Percentiles rank a stretch among this genome's conserved stretches.
phyloP scores from a whole-genome alignment of 352 stramenopile species.

The Globisporangium abappressorium region DNA sequence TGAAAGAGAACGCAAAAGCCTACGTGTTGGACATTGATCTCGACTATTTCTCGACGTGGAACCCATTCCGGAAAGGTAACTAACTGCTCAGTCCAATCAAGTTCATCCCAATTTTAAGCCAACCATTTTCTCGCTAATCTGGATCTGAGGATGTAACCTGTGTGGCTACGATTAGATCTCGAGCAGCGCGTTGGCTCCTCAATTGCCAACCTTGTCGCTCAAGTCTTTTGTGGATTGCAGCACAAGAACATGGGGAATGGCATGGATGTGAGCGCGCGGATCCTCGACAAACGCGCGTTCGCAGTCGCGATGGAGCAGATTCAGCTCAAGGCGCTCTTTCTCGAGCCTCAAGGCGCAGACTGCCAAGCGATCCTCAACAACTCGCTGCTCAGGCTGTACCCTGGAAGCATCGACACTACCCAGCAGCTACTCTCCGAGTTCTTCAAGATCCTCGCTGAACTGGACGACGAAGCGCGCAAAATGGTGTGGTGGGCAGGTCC shows the following conservation, averaged over 20 bases:
- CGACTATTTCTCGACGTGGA: conserved; percentile 90
- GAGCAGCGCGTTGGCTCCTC: conserved; percentile 27
- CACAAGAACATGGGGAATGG: conserved; percentile 32
- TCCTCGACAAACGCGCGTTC: conserved; percentile 32
- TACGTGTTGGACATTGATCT: conserved; percentile 85
- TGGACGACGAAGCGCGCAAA: conserved; percentile 21
- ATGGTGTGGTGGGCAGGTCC: conserved; percentile 49
- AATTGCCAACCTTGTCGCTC: conserved; percentile 23
- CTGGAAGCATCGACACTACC: conserved; percentile 3
- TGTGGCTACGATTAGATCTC: conserved; percentile 27
- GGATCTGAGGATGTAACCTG: neutral
- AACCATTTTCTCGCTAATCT: neutral
- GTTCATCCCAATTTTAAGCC: no score
- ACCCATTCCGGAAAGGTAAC: conserved; percentile 74
- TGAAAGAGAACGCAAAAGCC: conserved; percentile 25
- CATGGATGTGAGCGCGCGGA: conserved; percentile 24
- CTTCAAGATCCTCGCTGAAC: conserved; percentile 17
- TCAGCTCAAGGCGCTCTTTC: conserved; percentile 16
- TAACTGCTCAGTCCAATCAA: neutral
- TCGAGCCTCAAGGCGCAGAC: neutral
- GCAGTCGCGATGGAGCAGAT: conserved; percentile 33
- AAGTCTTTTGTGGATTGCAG: conserved; percentile 38
- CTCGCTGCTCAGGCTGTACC: conserved; percentile 33
- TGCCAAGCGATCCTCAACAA: conserved; percentile 7
- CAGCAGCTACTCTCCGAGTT: conserved; percentile 26